Evolutionary conservation across 495 filamentous ascomycete genomes (phyloP).

Genomic region (Thozetella sp.): DNA sequence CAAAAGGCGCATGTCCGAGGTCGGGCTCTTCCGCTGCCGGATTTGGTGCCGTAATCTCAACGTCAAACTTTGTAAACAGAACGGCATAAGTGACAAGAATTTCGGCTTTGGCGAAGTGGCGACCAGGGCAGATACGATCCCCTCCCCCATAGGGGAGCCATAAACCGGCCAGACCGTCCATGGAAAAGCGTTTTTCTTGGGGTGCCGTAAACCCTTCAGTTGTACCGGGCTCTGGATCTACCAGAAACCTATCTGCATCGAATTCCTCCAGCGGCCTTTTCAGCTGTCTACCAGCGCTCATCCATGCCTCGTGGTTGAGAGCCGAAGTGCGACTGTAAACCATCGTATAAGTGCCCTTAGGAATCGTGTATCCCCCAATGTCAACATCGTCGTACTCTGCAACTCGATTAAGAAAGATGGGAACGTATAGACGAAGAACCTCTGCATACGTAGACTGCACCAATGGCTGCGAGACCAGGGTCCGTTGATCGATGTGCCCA

Average conservation of each 20-base stretch:
- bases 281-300: background rate
- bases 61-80: constrained; percentile 24
- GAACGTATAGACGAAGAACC: constrained; percentile 11
- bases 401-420: constrained; percentile 7
- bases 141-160: constrained; percentile 37
- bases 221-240: background rate
- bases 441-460: constrained; percentile 18
- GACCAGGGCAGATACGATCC: constrained; percentile 28
- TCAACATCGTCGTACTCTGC: background rate
- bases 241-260: constrained; percentile 14
- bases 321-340: background rate
- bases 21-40: constrained; percentile 4
- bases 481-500: constrained; percentile 9
- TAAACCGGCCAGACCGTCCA: constrained; percentile 19
- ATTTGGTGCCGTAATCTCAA: constrained; percentile 16
- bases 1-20: constrained; percentile 19
- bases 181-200: constrained; percentile 15
- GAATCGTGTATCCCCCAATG: background rate
- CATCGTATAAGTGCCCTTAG: background rate
- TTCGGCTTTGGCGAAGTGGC: constrained; percentile 31
- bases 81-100: constrained; percentile 24
- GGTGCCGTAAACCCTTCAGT: background rate
- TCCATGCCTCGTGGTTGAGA: background rate
- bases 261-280: constrained; percentile 17
- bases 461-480: constrained; percentile 11